Base-by-base conservation (phyloP, 2,329 filamentous ascomycete species). In the Fusarium domesticum region DNA sequence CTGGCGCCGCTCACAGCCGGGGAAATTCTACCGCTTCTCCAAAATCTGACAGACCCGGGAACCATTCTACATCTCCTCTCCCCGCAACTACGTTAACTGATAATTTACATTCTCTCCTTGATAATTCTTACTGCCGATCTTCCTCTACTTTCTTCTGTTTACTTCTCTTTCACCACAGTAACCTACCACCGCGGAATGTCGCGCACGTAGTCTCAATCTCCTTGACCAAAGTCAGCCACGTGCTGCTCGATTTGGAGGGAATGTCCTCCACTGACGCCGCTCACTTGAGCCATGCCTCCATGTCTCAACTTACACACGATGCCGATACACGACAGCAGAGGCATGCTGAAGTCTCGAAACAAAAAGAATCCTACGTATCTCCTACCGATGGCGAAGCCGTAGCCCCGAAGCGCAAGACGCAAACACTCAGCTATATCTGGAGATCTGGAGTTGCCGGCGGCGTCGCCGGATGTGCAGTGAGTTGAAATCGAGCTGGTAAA, bases 401-500 rank as follows among this genome's bases (percentile, higher is more conserved):
- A 57, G 64, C 75, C 44, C 66, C 71, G 19, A 67, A 70, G 54
- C 63, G 67, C 50, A 72, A 73, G 53, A 76, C 76, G 58, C 82
- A 85, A 63, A 93, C 84, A 64, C 72, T 86, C 53, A 87, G 95
- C 58, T 97, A 97, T 69, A 73, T 93, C 34, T 76, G 89, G 69
- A 82, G 88, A 58, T 93, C 87, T 50, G 89, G 88, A 25, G 70
- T 95, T 23, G 92, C 93, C 2, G 93, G 93, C 37, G 93, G 93
- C 14, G 56, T 96, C 47, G 93, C 93, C 41, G 93, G 92, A 54
- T 96, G 90, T 71, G 90, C 89, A 54, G 90, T 96, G 81, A 60
- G 86, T 75, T 35, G 12, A 17, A 6, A 37, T 6, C 32, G 11
- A 16, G 16, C 19, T 35, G 20, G 23, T 12, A 5, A 18, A 5